Conservation (phyloP, 192 early-diverging fungal genomes). For the Dispira simplex region DNA sequence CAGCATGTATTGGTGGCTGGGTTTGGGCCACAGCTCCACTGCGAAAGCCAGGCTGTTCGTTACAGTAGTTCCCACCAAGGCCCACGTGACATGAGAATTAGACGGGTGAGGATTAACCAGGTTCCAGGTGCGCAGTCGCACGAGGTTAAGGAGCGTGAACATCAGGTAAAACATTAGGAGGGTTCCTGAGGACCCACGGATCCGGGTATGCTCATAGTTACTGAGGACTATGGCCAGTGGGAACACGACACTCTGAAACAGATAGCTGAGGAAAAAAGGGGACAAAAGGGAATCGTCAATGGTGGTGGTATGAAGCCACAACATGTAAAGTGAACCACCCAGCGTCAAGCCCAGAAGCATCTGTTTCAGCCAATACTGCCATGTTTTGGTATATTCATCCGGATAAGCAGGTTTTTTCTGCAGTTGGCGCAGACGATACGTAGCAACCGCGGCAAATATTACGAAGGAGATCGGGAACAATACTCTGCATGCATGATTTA, state of each 20-base stretch:
- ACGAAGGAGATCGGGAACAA: neutral
- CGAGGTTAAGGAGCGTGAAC: conserved; percentile 10
- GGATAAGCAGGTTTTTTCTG: conserved; percentile 11
- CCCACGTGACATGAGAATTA: conserved; percentile 12
- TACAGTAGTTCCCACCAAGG: conserved; percentile 14
- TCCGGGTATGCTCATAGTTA: conserved; percentile 29
- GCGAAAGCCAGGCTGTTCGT: conserved; percentile 19
- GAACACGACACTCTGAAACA: conserved; percentile 11
- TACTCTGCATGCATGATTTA: conserved; percentile 9
- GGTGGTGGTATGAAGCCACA: neutral
- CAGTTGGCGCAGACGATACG: conserved; percentile 11
- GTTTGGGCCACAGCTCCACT: conserved; percentile 22
- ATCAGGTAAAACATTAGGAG: conserved; percentile 41
- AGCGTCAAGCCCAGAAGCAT: neutral
- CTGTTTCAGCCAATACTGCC: conserved; percentile 15
- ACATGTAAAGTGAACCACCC: neutral
- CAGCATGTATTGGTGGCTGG: conserved; percentile 17
- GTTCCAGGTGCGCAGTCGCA: conserved; percentile 26
- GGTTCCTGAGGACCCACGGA: conserved; percentile 24
- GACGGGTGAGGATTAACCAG: conserved; percentile 6
- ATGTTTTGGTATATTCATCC: neutral
- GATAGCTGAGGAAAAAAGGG: conserved; percentile 12
- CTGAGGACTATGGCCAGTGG: conserved; percentile 24
- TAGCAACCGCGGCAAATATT: conserved; percentile 11
- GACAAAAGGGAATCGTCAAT: neutral